A percentile compares a stretch with the other conserved stretches of the same genome.
Evolutionary conservation across 1,284 basidiomycete genomes (phyloP).

Genomic region (Cutaneotrichosporon sp.): DNA sequence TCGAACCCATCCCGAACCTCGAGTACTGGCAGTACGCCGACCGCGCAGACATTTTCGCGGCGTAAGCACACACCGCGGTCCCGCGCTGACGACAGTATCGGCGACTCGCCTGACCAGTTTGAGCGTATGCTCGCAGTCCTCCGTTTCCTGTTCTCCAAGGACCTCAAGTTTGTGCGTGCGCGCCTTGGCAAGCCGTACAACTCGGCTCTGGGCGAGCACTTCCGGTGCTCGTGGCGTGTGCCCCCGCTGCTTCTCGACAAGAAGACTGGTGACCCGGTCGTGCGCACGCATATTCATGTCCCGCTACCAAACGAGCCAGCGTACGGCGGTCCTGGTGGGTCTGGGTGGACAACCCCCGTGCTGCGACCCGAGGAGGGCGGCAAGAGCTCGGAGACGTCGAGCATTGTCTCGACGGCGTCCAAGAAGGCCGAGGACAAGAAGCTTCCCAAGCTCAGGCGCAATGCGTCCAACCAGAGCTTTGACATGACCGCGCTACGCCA

Average conservation of each 20-base stretch:
- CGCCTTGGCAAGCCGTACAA: conserved; percentile 95
- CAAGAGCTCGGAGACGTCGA: conserved; percentile 21
- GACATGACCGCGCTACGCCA: conserved; percentile 15
- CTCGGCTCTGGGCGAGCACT: conserved; percentile 86
- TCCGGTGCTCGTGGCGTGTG: conserved; percentile 66
- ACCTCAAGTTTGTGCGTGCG: conserved; percentile 87
- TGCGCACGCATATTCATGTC: conserved; percentile 47
- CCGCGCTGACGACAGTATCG: conserved; percentile 56
- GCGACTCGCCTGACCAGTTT: conserved; percentile 81
- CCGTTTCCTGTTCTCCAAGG: conserved; percentile 86
- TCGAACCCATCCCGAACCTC: conserved; percentile 87
- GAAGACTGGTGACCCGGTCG: conserved; percentile 44
- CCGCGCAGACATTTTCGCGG: conserved; percentile 83
- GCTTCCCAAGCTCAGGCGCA: conserved; percentile 1
- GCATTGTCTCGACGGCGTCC: conserved; percentile 29
- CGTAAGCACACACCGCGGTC: conserved; percentile 55
- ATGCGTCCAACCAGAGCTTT: conserved; percentile 8
- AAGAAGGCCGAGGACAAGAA: conserved; percentile 13
- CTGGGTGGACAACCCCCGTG: conserved; percentile 44
- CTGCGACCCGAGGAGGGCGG: conserved; percentile 41
- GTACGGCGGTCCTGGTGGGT: conserved; percentile 41
- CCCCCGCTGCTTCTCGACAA: conserved; percentile 44
- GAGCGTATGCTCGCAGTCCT: conserved; percentile 87
- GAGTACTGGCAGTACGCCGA: conserved; percentile 96
- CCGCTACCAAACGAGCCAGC: conserved; percentile 41